Base-by-base conservation (phyloP, 345 rosid genomes). In the Isatis tinctoria region DNA sequence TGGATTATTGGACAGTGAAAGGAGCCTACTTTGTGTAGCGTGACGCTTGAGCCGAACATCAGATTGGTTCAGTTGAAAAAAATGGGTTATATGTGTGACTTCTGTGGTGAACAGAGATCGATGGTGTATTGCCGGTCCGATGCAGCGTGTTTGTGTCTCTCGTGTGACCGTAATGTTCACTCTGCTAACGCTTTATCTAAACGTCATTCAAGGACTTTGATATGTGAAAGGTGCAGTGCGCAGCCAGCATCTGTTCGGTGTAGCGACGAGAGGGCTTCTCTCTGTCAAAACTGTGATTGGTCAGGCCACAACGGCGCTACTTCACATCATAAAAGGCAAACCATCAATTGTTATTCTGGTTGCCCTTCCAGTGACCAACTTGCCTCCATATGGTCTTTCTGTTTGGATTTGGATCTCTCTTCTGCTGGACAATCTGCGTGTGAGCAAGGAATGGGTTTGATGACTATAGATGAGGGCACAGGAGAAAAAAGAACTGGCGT, bases 281-380 rank as follows among this genome's bases (percentile, higher is more conserved):
- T 94, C 9, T 94, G 98, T 84, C 98, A 94, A 73, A 90, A 86
- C 76, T 94, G 98, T 84, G 95, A 94, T 82, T 88, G 95, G 93
- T 64, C 43, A 9, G 88, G 88, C 43, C 97, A 93, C 65, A 87
- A 86, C 28, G 72, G 72, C 33, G 70, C 88, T 27, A 71, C 83
- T 67, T 79, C 92, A 4, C 48, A 81, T 33, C 94, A 89, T 80
- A 86, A 87, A 79, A 88, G 88, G 79, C 98, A 91, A 73, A 68
- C 90, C 1, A 84, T 93, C 53, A 87, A 71, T 66, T 82, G 89
- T 58, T 93, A 93, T 76, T 85, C 92, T 32, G 98, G 97, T 26
- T 93, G 98, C 59, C 98, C 97, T 4, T 89, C 98, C 14, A 85
- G 91, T 70, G 66, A 88, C 1, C 88, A 93, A 52, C 91, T 93